These are phyloP conservation scores for Xylaria castorea DNA, from an alignment of 495 filamentous ascomycete genomes.

Conservation along the genomic window DNA sequence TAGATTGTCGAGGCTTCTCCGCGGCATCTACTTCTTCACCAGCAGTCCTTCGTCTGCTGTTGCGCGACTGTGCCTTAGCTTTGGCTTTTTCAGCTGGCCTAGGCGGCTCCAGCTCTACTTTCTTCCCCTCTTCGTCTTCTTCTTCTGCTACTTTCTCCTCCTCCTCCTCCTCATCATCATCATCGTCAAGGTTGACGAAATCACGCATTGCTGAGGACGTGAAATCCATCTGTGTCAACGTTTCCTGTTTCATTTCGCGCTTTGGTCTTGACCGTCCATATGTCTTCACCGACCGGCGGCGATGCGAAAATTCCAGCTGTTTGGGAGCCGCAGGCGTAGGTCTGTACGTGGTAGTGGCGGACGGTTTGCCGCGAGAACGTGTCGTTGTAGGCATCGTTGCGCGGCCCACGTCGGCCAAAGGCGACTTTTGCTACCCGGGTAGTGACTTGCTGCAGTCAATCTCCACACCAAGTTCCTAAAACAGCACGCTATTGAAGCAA, in stretches of 20 bases:
- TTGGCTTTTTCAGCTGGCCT: constrained; percentile 23
- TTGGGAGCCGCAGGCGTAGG: constrained; percentile 50
- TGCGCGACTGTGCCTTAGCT: constrained; percentile 33
- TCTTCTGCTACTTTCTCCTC: constrained; percentile 27
- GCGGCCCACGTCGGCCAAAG: background rate
- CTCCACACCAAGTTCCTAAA: background rate
- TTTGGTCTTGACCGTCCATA: constrained; percentile 47
- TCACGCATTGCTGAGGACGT: constrained; percentile 36
- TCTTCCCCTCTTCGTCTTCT: constrained; percentile 24
- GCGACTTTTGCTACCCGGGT: background rate
- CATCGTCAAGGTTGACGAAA: constrained; percentile 20
- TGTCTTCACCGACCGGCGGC: constrained; percentile 43
- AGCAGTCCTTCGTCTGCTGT: constrained; percentile 34
- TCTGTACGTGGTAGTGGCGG: constrained; percentile 31
- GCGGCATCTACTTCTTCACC: constrained; percentile 32
- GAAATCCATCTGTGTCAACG: constrained; percentile 59
- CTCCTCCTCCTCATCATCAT: constrained; percentile 13
- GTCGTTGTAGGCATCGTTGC: constrained; percentile 45
- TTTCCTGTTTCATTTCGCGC: constrained; percentile 48
- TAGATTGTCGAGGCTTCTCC: constrained; percentile 31
- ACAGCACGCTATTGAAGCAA: background rate
- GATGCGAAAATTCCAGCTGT: constrained; percentile 49
- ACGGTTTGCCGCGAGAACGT: constrained; percentile 33
- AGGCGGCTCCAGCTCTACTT: constrained; percentile 27
- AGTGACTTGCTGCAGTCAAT: background rate